A percentile compares a stretch with the other conserved stretches of the same genome.
Evolutionary conservation across 345 rosid genomes (phyloP).

Genomic region (Brassica nigra): DNA sequence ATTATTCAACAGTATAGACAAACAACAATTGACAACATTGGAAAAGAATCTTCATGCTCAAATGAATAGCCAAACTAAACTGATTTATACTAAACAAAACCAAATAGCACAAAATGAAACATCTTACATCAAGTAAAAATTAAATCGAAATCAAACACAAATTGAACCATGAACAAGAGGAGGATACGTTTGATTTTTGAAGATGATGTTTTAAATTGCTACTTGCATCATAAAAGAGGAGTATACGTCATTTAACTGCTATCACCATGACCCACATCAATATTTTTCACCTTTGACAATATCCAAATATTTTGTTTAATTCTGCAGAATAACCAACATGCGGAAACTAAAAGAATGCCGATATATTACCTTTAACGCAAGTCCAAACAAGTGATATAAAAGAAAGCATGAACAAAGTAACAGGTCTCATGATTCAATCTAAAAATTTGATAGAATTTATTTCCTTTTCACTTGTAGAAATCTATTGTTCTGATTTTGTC

Average conservation of each 20-base stretch:
- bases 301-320: background rate
- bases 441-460: background rate
- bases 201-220: background rate
- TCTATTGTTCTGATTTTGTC: no score
- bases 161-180: background rate
- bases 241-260: background rate
- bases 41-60: background rate
- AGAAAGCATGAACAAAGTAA: background rate
- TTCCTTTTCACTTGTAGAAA: background rate
- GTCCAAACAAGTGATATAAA: background rate
- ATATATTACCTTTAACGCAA: background rate
- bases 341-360: background rate
- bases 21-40: background rate
- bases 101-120: background rate
- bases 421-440: background rate
- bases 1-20: background rate
- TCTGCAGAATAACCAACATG: background rate
- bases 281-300: background rate
- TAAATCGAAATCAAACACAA: background rate
- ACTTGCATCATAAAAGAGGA: background rate
- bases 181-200: background rate
- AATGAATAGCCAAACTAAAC: background rate
- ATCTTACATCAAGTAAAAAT: background rate
- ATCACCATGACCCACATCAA: background rate
- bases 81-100: background rate